Conservation (phyloP, 495 filamentous ascomycete genomes). For the Penicillium longicatenatum region DNA sequence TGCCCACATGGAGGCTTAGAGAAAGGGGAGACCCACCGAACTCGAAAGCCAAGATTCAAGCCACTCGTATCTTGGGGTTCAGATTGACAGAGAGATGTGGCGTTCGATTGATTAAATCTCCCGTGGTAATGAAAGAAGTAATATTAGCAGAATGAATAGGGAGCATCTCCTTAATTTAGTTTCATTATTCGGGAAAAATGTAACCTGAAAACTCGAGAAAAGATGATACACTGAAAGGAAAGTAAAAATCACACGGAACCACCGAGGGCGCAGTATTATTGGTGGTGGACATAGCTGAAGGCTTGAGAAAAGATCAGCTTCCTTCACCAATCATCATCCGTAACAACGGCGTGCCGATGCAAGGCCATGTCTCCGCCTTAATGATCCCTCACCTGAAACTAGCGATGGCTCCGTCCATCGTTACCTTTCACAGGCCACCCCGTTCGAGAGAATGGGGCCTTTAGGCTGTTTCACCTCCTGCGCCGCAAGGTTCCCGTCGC, state of each 20-base stretch:
- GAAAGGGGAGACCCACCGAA: background rate
- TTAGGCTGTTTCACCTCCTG: slow-evolving; percentile 20
- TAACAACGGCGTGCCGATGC: background rate
- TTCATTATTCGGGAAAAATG: slow-evolving; percentile 3
- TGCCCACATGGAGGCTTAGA: background rate
- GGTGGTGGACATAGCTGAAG: background rate
- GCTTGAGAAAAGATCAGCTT: background rate
- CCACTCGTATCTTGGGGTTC: background rate
- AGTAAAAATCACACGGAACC: background rate
- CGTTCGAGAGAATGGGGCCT: background rate
- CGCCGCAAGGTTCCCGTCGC: slow-evolving; percentile 4
- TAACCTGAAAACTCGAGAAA: background rate
- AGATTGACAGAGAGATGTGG: background rate
- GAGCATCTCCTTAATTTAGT: slow-evolving; percentile 3
- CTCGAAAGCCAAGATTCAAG: background rate
- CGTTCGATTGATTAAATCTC: background rate
- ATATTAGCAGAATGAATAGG: background rate
- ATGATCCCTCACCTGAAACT: slow-evolving; percentile 20
- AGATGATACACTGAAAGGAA: background rate
- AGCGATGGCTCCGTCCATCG: slow-evolving; percentile 10
- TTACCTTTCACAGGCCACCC: slow-evolving; percentile 7
- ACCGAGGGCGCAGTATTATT: background rate
- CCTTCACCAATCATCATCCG: background rate
- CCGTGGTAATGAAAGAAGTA: background rate
- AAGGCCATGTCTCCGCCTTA: slow-evolving; percentile 7